Evolutionary conservation across 2,329 filamentous ascomycete genomes (phyloP).

Genomic region (Polychaeton citri): DNA sequence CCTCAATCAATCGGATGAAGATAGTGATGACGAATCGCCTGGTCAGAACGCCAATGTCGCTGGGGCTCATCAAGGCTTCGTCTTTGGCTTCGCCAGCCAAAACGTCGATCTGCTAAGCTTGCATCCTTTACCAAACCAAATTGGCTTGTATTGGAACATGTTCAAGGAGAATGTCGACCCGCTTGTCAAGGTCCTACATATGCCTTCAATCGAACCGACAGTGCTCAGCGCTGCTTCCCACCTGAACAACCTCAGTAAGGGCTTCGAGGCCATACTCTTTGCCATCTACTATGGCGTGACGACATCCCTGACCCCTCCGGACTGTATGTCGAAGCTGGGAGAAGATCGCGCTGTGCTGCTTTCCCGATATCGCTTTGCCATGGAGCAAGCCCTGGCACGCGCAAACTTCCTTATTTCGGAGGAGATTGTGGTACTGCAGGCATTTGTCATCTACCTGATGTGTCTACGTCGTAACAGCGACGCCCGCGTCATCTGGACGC

Average conservation of each 20-base stretch:
- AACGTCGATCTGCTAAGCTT: slow-evolving; percentile 51
- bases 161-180: slow-evolving; percentile 65
- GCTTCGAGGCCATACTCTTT: slow-evolving; percentile 47
- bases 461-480: slow-evolving; percentile 39
- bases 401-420: slow-evolving; percentile 51
- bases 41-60: slow-evolving; percentile 6
- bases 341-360: slow-evolving; percentile 38
- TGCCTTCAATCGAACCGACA: slow-evolving; percentile 50
- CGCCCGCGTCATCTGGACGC: slow-evolving; percentile 42
- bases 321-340: slow-evolving; percentile 36
- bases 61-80: slow-evolving; percentile 55
- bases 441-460: slow-evolving; percentile 48
- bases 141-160: slow-evolving; percentile 54
- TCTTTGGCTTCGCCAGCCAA: slow-evolving; percentile 60
- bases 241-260: slow-evolving; percentile 44
- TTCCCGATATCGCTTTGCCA: slow-evolving; percentile 46
- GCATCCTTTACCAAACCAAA: slow-evolving; percentile 53
- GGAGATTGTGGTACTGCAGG: slow-evolving; percentile 48
- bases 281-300: slow-evolving; percentile 48
- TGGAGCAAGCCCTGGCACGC: slow-evolving; percentile 50
- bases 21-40: slow-evolving; percentile 40
- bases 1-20: slow-evolving; percentile 46
- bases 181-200: slow-evolving; percentile 56
- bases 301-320: slow-evolving; percentile 35
- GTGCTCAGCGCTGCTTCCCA: slow-evolving; percentile 49